Base-by-base conservation (phyloP, 345 rosid species). In the Eucalyptus pauciflora region DNA sequence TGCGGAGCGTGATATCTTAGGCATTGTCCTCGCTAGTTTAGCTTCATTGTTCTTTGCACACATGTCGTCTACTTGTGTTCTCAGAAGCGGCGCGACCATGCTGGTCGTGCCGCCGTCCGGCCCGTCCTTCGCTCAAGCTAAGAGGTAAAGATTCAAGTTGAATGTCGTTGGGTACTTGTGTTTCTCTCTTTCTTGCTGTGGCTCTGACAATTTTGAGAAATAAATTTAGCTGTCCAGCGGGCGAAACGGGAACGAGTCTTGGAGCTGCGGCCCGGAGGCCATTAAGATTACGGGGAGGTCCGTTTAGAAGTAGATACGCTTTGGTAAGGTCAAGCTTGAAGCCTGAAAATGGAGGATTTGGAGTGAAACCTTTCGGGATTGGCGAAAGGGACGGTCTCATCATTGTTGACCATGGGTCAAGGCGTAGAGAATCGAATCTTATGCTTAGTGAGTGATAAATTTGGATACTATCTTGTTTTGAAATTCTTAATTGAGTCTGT, bases 371-470 rank as follows among this genome's bases (percentile, higher is more conserved):
- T 12, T 88, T 62, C 45, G 92, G 94, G 37, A 83, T 95, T 15
- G 91, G 98, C 81, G 94, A 92, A 69, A 89, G 87, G 71, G 98
- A 97, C 89, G 99, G 96, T 54, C 89, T 97, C 76, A 93, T 97
- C 91, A 96, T 97, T 41, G 99, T 97, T 17, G 99, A 97, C 92
- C 99, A 97, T 80, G 99, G 99, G 31, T 97, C 99, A 4, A 98
- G 98, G 86, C 98, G 98, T 69, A 92, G 64, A 48, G 98, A 96
- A 91, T 96, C 99, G 18, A 97, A 97, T 92, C 94, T 94, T 87
- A 95, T 97, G 99, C 95, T 96, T 54, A 90, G 99, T 96, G 88
- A 93, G 94, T 88, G 85, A 85, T 20, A 24, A 13, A 13, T 86
- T 64, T 87, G 13, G 29, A 88, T 64, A 58, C 41, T 89, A 20